Conservation (phyloP, 768 basidiomycete genomes). For the Lactarius evosmus region DNA sequence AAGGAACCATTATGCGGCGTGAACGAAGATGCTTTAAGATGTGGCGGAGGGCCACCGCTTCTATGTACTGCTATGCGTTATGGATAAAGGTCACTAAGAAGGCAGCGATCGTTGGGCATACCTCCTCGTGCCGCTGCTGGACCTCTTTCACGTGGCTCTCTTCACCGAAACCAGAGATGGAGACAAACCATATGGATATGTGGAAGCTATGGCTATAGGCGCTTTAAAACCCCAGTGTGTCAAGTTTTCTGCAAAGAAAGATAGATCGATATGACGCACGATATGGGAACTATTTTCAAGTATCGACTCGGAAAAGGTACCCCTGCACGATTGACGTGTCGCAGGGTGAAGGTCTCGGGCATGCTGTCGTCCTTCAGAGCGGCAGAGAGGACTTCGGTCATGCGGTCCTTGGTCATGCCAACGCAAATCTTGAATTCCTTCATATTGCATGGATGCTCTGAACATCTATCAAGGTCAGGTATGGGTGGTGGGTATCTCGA, state of each 20-base stretch:
- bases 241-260: neutral
- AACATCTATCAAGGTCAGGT: conserved; percentile 18
- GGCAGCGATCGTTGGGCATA: conserved; percentile 34
- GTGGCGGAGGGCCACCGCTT: conserved; percentile 61
- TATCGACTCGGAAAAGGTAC: conserved; percentile 62
- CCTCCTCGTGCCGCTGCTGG: conserved; percentile 57
- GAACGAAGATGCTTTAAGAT: conserved; percentile 76
- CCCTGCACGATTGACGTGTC: conserved; percentile 53
- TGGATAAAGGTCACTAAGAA: neutral
- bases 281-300: conserved; percentile 71
- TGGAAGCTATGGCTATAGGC: conserved; percentile 73
- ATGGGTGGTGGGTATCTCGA: conserved; percentile 7
- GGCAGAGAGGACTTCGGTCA: conserved; percentile 64
- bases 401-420: conserved; percentile 59
- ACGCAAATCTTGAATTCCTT: conserved; percentile 75
- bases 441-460: conserved; percentile 83
- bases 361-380: conserved; percentile 62
- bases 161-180: conserved; percentile 58
- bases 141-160: conserved; percentile 54
- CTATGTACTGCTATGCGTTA: conserved; percentile 50
- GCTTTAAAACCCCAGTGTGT: conserved; percentile 36
- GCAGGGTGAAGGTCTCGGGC: conserved; percentile 61
- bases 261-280: conserved; percentile 44
- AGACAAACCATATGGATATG: conserved; percentile 74
- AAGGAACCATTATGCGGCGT: conserved; percentile 66